A percentile compares a stretch with the other conserved stretches of the same genome.
Conservation (phyloP, 2,329 filamentous ascomycete genomes). For the Pestalotiopsis sp. region DNA sequence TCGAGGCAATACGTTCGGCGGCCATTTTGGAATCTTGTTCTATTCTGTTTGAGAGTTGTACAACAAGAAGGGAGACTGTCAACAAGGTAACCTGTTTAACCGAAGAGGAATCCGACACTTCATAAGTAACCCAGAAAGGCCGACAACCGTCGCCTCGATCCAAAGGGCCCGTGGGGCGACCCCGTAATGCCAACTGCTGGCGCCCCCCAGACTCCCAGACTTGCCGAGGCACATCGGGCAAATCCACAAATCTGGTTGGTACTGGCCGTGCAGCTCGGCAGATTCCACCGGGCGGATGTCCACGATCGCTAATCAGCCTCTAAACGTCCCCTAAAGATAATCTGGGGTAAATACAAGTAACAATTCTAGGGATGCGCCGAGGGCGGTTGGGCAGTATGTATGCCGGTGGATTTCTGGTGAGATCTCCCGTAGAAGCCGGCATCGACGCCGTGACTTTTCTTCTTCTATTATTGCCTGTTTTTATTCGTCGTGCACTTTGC, state of each 20-base stretch:
- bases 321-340: background rate
- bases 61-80: background rate
- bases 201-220: background rate
- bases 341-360: background rate
- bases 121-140: background rate
- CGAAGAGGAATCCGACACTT: background rate
- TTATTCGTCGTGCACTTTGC: too few species aligned
- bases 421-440: background rate
- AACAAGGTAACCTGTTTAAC: background rate
- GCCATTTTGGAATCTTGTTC: background rate
- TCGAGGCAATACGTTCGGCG: conserved; percentile 77
- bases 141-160: background rate
- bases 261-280: background rate
- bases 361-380: background rate
- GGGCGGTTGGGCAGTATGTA: too few species aligned
- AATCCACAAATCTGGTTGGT: background rate
- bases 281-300: background rate
- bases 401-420: too few species aligned
- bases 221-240: conserved; percentile 9
- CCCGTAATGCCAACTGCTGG: background rate
- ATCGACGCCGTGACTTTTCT: too few species aligned
- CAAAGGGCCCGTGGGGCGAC: background rate
- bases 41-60: background rate
- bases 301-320: background rate
- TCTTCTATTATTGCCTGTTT: too few species aligned